Percentiles rank a stretch among this genome's conserved stretches.
Conservation (phyloP, 352 stramenopile genomes). For the Globisporangium alternatum region DNA sequence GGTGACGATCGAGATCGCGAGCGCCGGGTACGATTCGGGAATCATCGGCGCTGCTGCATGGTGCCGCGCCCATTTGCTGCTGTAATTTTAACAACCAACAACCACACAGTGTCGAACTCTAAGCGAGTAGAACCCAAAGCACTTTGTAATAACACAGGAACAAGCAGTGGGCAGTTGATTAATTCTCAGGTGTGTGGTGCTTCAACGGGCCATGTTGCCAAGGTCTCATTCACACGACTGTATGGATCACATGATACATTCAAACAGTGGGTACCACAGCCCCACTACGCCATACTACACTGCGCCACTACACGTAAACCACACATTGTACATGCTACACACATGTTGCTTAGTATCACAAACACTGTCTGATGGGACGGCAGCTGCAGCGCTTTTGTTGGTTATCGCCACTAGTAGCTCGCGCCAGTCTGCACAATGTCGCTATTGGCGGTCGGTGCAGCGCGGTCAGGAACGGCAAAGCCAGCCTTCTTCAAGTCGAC, state of each 20-base stretch:
- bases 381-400: not conserved
- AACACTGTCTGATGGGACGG: too few species aligned
- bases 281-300: too few species aligned
- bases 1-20: constrained; percentile 78
- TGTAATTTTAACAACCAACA: not conserved
- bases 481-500: constrained; percentile 10
- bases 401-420: not conserved
- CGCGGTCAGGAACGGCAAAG: constrained; percentile 1
- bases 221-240: too few species aligned
- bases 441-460: not conserved
- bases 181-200: too few species aligned
- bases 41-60: constrained; percentile 76
- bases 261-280: too few species aligned
- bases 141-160: too few species aligned
- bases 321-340: too few species aligned
- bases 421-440: not conserved
- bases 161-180: too few species aligned
- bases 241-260: too few species aligned
- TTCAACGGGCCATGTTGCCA: too few species aligned
- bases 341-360: too few species aligned
- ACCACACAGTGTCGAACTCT: not conserved
- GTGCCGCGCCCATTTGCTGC: constrained; percentile 16
- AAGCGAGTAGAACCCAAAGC: not conserved
- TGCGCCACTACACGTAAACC: too few species aligned
- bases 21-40: constrained; percentile 77